Evolutionary conservation across 2,329 filamentous ascomycete genomes (phyloP).

Genomic region (Macrophomina pseudophaseolina): DNA sequence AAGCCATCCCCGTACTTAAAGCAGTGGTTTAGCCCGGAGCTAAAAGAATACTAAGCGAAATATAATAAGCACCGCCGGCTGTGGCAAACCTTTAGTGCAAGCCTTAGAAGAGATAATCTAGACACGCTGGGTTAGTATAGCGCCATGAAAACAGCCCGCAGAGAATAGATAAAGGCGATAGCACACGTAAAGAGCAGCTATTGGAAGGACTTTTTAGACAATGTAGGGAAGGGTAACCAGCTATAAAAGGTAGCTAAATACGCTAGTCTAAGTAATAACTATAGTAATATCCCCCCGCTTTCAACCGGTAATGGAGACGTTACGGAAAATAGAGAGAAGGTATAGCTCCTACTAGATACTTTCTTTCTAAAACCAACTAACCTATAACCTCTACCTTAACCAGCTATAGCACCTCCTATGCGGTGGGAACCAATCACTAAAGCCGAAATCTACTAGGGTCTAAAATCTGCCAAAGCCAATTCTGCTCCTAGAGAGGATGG

Average conservation of each 20-base stretch:
- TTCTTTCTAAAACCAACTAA: slow-evolving; percentile 1
- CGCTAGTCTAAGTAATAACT: not conserved
- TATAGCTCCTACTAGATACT: slow-evolving; percentile 1
- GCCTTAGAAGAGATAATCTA: not conserved
- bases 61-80: slow-evolving; percentile 9
- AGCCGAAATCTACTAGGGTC: not conserved
- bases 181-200: not conserved
- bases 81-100: not conserved
- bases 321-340: not conserved
- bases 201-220: slow-evolving; percentile 9
- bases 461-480: not conserved
- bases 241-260: slow-evolving; percentile 14
- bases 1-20: slow-evolving; percentile 16
- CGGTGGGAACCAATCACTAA: slow-evolving; percentile 3
- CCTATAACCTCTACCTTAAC: not conserved
- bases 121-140: not conserved
- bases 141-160: not conserved
- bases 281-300: not conserved
- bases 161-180: not conserved
- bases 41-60: not conserved
- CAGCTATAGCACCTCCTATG: not conserved
- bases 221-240: not conserved
- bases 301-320: not conserved
- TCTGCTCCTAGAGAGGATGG: not conserved
- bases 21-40: not conserved